Percentiles rank a stretch among this genome's conserved stretches.
These are phyloP conservation scores for Trichomonascus vanleenenianus DNA, from an alignment of 805 yeast species.

Conservation along the genomic window DNA sequence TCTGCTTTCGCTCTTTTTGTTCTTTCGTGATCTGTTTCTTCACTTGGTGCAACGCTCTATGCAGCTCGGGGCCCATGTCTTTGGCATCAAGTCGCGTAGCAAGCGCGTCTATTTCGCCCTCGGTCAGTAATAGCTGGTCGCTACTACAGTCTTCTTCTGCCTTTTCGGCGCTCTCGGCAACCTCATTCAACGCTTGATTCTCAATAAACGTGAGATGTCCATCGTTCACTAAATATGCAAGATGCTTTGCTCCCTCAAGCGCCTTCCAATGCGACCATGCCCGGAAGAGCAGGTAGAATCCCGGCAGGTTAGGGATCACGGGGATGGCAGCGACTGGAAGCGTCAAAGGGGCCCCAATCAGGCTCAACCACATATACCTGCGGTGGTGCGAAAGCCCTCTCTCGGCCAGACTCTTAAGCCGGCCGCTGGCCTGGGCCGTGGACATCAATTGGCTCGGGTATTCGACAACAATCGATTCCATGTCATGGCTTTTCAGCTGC, in stretches of 20 bases:
- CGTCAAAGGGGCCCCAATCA: constrained; percentile 63
- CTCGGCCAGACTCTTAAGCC: constrained; percentile 37
- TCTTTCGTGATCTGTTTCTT: constrained; percentile 7
- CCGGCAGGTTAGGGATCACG: constrained; percentile 86
- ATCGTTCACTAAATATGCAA: constrained; percentile 45
- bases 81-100: constrained; percentile 35
- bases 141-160: background rate
- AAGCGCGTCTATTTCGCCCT: constrained; percentile 39
- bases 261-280: constrained; percentile 82
- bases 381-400: constrained; percentile 45
- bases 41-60: constrained; percentile 22
- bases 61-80: constrained; percentile 21
- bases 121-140: constrained; percentile 31
- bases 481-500: constrained; percentile 15
- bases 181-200: constrained; percentile 24
- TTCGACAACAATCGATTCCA: constrained; percentile 32
- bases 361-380: constrained; percentile 46
- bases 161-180: background rate
- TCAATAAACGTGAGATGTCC: constrained; percentile 31
- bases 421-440: constrained; percentile 26
- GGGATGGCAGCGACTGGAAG: constrained; percentile 78
- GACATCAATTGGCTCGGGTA: constrained; percentile 39
- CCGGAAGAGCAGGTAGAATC: constrained; percentile 75
- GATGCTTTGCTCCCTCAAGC: constrained; percentile 60
- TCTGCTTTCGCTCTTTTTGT: background rate